Evolutionary conservation across 352 stramenopile genomes (phyloP).

Genomic region (Pythium pyrilobum): DNA sequence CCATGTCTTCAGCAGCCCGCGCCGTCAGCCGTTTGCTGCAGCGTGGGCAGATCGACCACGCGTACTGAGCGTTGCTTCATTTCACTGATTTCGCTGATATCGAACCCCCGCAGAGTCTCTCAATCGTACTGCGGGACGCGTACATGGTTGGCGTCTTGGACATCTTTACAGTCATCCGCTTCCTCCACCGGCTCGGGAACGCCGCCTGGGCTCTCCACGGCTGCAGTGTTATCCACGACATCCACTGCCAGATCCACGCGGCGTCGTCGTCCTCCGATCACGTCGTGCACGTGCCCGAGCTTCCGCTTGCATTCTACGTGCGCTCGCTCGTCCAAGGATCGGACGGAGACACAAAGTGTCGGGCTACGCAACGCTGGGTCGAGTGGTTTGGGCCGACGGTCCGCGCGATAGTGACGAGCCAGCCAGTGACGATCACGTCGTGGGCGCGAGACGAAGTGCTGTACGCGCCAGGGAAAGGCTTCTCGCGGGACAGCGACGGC

Average conservation of each 20-base stretch:
- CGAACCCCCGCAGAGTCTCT: too few relatives aligned
- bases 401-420: slow-evolving; percentile 28
- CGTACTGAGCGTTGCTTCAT: too few relatives aligned
- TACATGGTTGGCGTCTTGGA: slow-evolving; percentile 63
- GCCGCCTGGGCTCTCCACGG: slow-evolving; percentile 71
- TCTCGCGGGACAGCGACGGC: slow-evolving; percentile 28
- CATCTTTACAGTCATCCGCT: slow-evolving; percentile 57
- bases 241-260: slow-evolving; percentile 41
- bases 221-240: slow-evolving; percentile 53
- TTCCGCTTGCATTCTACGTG: slow-evolving; percentile 67
- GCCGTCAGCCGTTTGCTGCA: too few relatives aligned
- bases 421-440: slow-evolving; percentile 22
- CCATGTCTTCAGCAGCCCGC: too few relatives aligned
- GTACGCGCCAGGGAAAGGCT: slow-evolving; percentile 21
- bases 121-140: slow-evolving; percentile 60
- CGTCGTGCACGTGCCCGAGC: slow-evolving; percentile 38
- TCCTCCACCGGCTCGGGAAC: slow-evolving; percentile 58
- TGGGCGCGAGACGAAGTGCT: slow-evolving; percentile 18
- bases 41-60: too few relatives aligned
- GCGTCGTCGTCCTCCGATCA: slow-evolving; percentile 27
- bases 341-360: slow-evolving; percentile 33
- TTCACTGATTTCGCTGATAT: too few relatives aligned
- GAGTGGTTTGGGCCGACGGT: slow-evolving; percentile 27
- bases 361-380: slow-evolving; percentile 19
- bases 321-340: slow-evolving; percentile 58